Conservation (phyloP, 345 rosid genomes). For the Cardamine occulta region DNA sequence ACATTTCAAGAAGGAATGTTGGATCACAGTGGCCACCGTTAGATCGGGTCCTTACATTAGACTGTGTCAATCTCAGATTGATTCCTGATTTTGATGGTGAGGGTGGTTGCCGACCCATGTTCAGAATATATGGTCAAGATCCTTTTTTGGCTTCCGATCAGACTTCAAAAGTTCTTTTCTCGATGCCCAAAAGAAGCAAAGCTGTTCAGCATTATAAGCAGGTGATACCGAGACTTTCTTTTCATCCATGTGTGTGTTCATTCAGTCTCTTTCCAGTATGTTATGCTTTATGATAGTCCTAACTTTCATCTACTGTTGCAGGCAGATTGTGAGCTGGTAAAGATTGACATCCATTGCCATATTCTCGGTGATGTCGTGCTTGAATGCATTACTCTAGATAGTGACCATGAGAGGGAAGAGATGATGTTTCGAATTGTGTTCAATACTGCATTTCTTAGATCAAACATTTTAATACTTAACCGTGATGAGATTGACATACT, state of each 20-base stretch:
- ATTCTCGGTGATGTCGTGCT: conserved; percentile 81
- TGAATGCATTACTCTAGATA: conserved; percentile 66
- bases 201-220: conserved; percentile 61
- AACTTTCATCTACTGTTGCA: conserved; percentile 52
- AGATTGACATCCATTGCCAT: conserved; percentile 72
- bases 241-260: not conserved
- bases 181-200: conserved; percentile 65
- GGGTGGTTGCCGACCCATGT: conserved; percentile 76
- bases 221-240: conserved; percentile 48
- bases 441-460: conserved; percentile 72
- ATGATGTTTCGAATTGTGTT: conserved; percentile 82
- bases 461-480: conserved; percentile 66
- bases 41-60: conserved; percentile 69
- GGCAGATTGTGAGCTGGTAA: conserved; percentile 67
- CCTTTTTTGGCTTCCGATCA: conserved; percentile 64
- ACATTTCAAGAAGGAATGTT: conserved; percentile 70
- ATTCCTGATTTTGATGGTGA: conserved; percentile 66
- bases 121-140: conserved; percentile 75
- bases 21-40: conserved; percentile 71
- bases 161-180: conserved; percentile 66
- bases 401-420: conserved; percentile 63
- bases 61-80: conserved; percentile 62
- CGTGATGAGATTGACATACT: conserved; percentile 69
- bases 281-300: conserved; percentile 26
- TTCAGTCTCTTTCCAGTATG: conserved; percentile 16